Evolutionary conservation across 805 yeast genomes (phyloP), one percentile per base, ranked within the genome.

Genomic region (Candida mattraensis): DNA sequence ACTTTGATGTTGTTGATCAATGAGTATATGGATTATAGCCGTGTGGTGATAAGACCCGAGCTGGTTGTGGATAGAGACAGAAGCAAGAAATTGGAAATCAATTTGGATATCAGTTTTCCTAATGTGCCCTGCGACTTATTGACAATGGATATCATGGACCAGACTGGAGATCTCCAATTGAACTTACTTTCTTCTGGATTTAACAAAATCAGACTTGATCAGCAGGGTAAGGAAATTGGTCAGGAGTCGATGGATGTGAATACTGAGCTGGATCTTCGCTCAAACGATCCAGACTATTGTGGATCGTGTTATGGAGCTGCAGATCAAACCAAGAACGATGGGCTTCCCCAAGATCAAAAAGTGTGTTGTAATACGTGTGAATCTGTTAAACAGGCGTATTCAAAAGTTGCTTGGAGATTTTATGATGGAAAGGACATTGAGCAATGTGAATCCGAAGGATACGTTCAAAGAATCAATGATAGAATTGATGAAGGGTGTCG

Each of bases 291-390:
- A 15, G 56, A 70, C 22, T 76, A 78, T 53, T 88, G 96, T 69
- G 98, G 97, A 5, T 72, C 94, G 1, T 91, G 99, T 66, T 89
- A 87, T 57, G 96, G 96, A 1, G 83, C 95, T 2, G 58, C 68
- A 31, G 77, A 80, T 45, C 91, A 83, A 58, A 45, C 61, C 0
- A 64, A 60, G 13, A 76, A 75, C 45, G 72, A 63, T 2, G 58
- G 60, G 4, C 44, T 56, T 18, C 60, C 66, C 4, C 38, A 36
- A 11, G 58, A 66, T 13, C 69, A 76, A 43, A 64, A 67, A 41
- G 61, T 70, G 18, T 87, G 96, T 63, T 91, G 99, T 64, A 83
- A 87, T 57, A 74, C 83, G 18, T 91, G 99, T 68, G 83, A 74
- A 27, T 77, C 86, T 27, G 95, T 91, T 18, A 78, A 77, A 45